These are phyloP conservation scores for Nothopassalora personata DNA, from an alignment of 2,329 filamentous ascomycete genomes.

Conservation along the genomic window DNA sequence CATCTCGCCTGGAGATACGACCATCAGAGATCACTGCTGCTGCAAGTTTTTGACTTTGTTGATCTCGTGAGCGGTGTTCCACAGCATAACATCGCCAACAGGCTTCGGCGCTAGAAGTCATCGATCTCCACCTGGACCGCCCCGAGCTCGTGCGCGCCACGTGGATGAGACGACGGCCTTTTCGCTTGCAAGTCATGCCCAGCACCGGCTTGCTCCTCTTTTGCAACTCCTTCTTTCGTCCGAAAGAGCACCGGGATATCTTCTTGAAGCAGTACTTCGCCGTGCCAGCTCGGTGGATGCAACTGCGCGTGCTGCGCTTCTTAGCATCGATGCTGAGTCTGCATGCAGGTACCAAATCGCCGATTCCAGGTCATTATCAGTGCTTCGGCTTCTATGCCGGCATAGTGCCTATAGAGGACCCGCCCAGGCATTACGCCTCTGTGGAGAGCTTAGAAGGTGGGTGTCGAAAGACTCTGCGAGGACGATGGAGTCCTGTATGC, in stretches of 20 bases:
- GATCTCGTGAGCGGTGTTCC: background rate
- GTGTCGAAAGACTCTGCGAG: background rate
- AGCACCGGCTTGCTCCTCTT: background rate
- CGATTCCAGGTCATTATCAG: background rate
- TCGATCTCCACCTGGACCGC: background rate
- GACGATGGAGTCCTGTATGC: background rate
- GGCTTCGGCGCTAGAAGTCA: background rate
- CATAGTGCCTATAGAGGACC: background rate
- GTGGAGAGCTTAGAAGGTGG: background rate
- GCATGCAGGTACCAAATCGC: background rate
- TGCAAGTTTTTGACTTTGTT: background rate
- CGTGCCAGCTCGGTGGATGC: background rate
- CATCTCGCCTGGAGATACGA: background rate
- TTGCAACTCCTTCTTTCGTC: background rate
- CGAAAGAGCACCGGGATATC: background rate
- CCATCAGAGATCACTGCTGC: background rate
- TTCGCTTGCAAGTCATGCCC: background rate
- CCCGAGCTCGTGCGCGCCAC: background rate
- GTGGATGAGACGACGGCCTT: background rate
- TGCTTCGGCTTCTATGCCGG: background rate
- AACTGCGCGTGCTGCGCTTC: too few species aligned
- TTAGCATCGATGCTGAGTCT: background rate
- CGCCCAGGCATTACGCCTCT: background rate
- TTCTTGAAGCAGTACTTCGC: background rate
- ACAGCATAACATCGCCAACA: background rate